These are phyloP conservation scores for Polyporus tsugae DNA, from an alignment of 1,284 basidiomycete genomes.

Conservation along the genomic window DNA sequence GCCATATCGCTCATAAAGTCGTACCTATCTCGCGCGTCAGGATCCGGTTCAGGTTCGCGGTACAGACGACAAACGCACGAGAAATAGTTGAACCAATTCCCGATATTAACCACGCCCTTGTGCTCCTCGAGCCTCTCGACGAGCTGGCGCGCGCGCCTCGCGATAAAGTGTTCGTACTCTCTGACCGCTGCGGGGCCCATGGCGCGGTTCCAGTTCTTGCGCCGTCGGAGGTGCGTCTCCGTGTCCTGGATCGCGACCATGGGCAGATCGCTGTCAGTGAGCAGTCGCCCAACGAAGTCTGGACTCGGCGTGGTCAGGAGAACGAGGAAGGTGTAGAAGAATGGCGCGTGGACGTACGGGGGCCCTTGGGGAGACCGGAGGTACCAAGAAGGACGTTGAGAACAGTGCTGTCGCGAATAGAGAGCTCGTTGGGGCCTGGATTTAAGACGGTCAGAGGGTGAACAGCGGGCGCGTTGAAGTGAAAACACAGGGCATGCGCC, in stretches of 20 bases:
- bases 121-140: conserved; percentile 3
- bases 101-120: conserved; percentile 7
- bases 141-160: conserved; percentile 17
- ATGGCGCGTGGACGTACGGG: conserved; percentile 1
- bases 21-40: neutral
- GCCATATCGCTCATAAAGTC: conserved; percentile 18
- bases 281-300: conserved; percentile 8
- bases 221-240: conserved; percentile 11
- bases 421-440: conserved; percentile 31
- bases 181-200: conserved; percentile 16
- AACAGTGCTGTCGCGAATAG: conserved; percentile 26
- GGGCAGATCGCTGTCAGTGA: neutral
- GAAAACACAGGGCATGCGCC: too few relatives aligned
- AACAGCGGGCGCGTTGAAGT: neutral
- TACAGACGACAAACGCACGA: conserved; percentile 11
- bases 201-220: conserved; percentile 15
- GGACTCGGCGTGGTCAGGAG: too few relatives aligned
- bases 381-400: conserved; percentile 27
- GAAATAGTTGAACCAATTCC: conserved; percentile 17
- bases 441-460: neutral
- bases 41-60: too few relatives aligned
- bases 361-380: conserved; percentile 29
- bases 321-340: neutral
- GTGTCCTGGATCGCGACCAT: conserved; percentile 13
- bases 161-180: conserved; percentile 13